Conservation (phyloP, 352 stramenopile species). For the Globisporangium sylvaticum region DNA sequence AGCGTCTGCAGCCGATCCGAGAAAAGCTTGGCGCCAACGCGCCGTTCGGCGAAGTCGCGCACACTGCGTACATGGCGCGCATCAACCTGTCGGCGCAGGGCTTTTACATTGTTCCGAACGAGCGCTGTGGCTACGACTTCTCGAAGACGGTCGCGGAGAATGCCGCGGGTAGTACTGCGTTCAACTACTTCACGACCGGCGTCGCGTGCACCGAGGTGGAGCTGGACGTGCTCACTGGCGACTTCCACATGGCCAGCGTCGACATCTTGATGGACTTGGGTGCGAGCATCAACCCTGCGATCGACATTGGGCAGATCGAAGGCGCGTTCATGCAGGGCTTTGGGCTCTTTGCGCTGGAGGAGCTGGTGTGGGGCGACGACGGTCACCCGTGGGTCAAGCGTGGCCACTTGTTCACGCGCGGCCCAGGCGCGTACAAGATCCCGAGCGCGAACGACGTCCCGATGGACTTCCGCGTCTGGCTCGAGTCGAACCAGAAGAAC, state of each 20-base stretch:
- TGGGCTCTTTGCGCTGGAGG: conserved; percentile 93
- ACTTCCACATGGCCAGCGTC: conserved; percentile 82
- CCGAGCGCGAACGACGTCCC: conserved; percentile 95
- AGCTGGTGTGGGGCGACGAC: conserved; percentile 93
- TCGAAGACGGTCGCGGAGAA: conserved; percentile 86
- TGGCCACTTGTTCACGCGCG: conserved; percentile 91
- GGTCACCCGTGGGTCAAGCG: conserved; percentile 92
- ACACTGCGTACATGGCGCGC: conserved; percentile 90
- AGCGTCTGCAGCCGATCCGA: conserved; percentile 82
- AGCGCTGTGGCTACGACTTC: conserved; percentile 93
- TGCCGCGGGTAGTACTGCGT: conserved; percentile 84
- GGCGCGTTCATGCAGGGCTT: conserved; percentile 96
- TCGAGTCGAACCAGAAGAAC: conserved; percentile 93
- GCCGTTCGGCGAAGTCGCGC: conserved; percentile 78
- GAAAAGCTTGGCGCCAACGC: conserved; percentile 70
- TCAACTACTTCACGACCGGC: conserved; percentile 97
- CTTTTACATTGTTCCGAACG: conserved; percentile 92
- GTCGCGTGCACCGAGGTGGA: conserved; percentile 92
- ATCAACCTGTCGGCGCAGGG: conserved; percentile 94
- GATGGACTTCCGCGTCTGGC: conserved; percentile 92
- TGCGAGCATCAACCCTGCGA: conserved; percentile 93
- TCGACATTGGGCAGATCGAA: conserved; percentile 98
- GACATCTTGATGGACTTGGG: conserved; percentile 92
- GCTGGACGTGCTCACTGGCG: conserved; percentile 94
- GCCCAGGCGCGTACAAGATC: conserved; percentile 97